Evolutionary conservation across 495 filamentous ascomycete genomes (phyloP).

Genomic region (Hamigera avellanea): DNA sequence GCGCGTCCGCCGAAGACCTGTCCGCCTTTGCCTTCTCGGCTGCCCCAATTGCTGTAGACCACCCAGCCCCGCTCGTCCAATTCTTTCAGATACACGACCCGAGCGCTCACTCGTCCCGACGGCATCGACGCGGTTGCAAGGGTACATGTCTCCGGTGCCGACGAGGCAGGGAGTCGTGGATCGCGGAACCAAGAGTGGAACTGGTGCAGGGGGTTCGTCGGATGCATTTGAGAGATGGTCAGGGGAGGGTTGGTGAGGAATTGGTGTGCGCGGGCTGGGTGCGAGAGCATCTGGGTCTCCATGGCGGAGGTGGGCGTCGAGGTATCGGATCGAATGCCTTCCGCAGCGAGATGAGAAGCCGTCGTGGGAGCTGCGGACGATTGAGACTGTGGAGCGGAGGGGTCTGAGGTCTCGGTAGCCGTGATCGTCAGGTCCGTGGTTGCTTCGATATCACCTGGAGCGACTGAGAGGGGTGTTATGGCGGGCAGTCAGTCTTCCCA

Average conservation of each 20-base stretch:
- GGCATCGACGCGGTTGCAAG: conserved; percentile 79
- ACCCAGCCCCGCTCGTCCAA: conserved; percentile 63
- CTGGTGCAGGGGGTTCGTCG: conserved; percentile 55
- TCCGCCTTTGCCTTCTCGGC: conserved; percentile 32
- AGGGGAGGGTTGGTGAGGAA: conserved; percentile 35
- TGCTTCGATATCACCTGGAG: conserved; percentile 30
- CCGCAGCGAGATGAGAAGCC: conserved; percentile 6
- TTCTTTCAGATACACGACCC: conserved; percentile 87
- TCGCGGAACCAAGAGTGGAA: conserved; percentile 80
- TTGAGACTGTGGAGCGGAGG: conserved; percentile 42
- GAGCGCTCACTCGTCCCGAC: conserved; percentile 69
- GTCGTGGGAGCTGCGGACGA: conserved; percentile 40
- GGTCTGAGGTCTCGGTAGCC: conserved; percentile 1
- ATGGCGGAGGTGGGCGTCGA: conserved; percentile 27
- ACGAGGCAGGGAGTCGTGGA: conserved; percentile 47
- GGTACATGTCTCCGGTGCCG: conserved; percentile 62
- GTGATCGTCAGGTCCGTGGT: conserved; percentile 8
- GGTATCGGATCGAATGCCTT: conserved; percentile 20
- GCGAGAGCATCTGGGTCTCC: conserved; percentile 24
- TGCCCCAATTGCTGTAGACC: conserved; percentile 87
- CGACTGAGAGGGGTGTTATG: conserved; percentile 15
- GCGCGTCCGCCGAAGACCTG: conserved; percentile 26
- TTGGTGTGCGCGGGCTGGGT: conserved; percentile 34
- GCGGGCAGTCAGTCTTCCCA: neutral
- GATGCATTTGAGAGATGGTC: conserved; percentile 27